A percentile compares a stretch with the other conserved stretches of the same genome.
Evolutionary conservation across 148 eudicot genomes (phyloP).

Genomic region (Amaranthus palmeri): DNA sequence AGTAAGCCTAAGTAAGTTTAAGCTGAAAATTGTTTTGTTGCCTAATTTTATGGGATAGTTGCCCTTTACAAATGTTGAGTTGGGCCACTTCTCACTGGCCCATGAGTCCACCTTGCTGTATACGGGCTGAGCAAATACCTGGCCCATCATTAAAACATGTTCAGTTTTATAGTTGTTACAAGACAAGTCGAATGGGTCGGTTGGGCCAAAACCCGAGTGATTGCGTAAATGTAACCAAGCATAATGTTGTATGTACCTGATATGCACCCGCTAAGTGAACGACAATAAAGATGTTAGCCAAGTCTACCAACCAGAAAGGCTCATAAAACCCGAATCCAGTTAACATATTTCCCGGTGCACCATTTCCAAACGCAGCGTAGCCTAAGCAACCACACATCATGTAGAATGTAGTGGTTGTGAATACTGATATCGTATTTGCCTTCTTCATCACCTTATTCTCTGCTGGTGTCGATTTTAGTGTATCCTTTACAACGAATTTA

Average conservation of each 20-base stretch:
- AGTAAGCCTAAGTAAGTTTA: slow-evolving; percentile 32
- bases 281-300: slow-evolving; percentile 64
- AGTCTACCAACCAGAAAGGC: slow-evolving; percentile 64
- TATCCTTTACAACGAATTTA: slow-evolving; percentile 33
- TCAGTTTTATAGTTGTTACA: neutral
- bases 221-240: no score
- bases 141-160: neutral
- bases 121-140: slow-evolving; percentile 41
- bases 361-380: slow-evolving; percentile 74
- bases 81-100: slow-evolving; percentile 29
- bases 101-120: slow-evolving; percentile 31
- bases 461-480: slow-evolving; percentile 50
- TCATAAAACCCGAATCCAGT: slow-evolving; percentile 78
- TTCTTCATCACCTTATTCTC: slow-evolving; percentile 75
- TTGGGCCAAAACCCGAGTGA: no score
- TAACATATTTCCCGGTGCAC: slow-evolving; percentile 65
- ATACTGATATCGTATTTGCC: slow-evolving; percentile 46
- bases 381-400: slow-evolving; percentile 81
- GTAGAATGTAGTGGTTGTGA: slow-evolving; percentile 52
- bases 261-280: slow-evolving; percentile 65
- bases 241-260: slow-evolving; percentile 33
- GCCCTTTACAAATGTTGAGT: slow-evolving; percentile 24
- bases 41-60: slow-evolving; percentile 27
- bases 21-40: slow-evolving; percentile 14
- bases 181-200: no score